These are phyloP conservation scores for Colletotrichum sp. DNA, from an alignment of 2,329 filamentous ascomycete species.

Conservation along the genomic window DNA sequence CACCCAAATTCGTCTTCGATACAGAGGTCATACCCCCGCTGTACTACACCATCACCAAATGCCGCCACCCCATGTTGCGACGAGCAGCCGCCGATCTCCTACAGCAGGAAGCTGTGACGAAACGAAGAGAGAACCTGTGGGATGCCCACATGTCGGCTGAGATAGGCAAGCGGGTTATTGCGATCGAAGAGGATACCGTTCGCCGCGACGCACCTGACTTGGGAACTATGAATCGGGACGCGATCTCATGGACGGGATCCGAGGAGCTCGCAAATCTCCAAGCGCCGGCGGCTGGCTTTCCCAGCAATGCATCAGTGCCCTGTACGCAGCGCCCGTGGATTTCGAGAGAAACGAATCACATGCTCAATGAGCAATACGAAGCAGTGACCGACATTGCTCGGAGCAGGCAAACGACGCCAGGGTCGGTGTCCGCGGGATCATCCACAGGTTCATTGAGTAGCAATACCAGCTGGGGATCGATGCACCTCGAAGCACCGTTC, in stretches of 20 bases:
- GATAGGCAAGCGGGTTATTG: slow-evolving; percentile 38
- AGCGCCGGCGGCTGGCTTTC: background rate
- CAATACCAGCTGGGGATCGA: slow-evolving; percentile 2
- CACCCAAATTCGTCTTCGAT: slow-evolving; percentile 43
- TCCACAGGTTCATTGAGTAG: background rate
- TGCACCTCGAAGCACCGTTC: slow-evolving; percentile 29
- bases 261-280: background rate
- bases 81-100: slow-evolving; percentile 42
- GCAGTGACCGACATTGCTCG: background rate
- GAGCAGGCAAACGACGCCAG: background rate
- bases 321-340: background rate
- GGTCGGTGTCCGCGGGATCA: background rate
- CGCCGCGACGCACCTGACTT: background rate
- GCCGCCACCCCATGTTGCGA: slow-evolving; percentile 45
- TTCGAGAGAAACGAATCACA: background rate
- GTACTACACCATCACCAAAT: slow-evolving; percentile 45
- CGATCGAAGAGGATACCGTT: slow-evolving; percentile 36
- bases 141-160: slow-evolving; percentile 33
- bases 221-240: background rate
- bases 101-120: slow-evolving; percentile 31
- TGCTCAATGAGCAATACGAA: background rate
- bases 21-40: slow-evolving; percentile 46
- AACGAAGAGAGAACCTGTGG: slow-evolving; percentile 46
- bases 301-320: background rate
- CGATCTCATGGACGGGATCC: background rate